phyloP scores from a whole-genome alignment of 2,329 filamentous ascomycete genomes.

The Arthrobotrys sphaeroides region DNA sequence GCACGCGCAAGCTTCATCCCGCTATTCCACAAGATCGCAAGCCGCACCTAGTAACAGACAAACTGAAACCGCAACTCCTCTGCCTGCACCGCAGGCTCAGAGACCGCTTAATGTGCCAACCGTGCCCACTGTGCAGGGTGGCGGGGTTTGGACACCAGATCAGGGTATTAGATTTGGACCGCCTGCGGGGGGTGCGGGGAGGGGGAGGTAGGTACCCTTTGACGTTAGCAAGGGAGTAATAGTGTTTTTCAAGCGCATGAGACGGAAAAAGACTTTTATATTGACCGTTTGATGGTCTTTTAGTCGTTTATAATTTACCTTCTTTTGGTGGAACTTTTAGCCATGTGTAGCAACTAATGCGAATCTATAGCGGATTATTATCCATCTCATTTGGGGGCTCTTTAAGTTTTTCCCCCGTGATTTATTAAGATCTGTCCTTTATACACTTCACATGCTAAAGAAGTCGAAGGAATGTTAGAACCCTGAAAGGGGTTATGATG shows the following conservation, averaged over 20 bases:
- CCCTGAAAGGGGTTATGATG: background rate
- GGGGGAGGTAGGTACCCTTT: conserved; percentile 46
- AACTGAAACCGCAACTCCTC: conserved; percentile 66
- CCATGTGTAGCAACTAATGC: no score
- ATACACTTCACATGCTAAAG: background rate
- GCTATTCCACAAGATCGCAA: conserved; percentile 70
- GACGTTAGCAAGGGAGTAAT: no score
- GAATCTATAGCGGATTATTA: no score
- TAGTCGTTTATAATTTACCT: no score
- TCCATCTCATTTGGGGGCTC: no score
- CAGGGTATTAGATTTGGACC: conserved; percentile 81
- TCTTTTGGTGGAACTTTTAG: no score
- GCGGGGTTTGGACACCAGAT: conserved; percentile 77
- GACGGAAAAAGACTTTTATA: no score
- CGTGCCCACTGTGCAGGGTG: conserved; percentile 62
- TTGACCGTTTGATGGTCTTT: no score
- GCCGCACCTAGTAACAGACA: conserved; percentile 63
- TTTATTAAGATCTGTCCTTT: background rate
- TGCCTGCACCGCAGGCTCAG: conserved; percentile 67
- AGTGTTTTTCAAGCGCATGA: no score
- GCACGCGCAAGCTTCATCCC: conserved; percentile 56
- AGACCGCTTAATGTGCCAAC: conserved; percentile 59
- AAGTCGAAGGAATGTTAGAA: no score
- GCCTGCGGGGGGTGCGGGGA: conserved; percentile 57
- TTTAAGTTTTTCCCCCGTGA: no score